These are phyloP conservation scores for Chaetomium sp. DNA, from an alignment of 2,329 filamentous ascomycete genomes.

Conservation along the genomic window DNA sequence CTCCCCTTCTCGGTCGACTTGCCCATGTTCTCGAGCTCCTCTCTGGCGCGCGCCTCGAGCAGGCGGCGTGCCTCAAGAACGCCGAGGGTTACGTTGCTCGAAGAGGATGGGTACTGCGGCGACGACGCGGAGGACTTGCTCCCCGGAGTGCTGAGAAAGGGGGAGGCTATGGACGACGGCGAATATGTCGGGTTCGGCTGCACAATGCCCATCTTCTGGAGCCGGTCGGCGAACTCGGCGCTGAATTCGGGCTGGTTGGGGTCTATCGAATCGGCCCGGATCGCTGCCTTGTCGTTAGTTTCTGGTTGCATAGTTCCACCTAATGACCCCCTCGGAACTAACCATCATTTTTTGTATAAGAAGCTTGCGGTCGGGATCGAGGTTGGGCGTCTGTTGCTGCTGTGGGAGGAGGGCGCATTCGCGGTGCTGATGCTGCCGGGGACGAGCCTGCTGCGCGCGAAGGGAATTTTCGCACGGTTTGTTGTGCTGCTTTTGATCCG, in stretches of 20 bases:
- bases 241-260: conserved; percentile 45
- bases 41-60: conserved; percentile 48
- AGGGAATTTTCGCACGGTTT: conserved; percentile 36
- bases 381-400: conserved; percentile 6
- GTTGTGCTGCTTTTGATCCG: conserved; percentile 33
- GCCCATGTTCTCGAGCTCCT: conserved; percentile 49
- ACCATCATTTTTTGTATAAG: conserved; percentile 36
- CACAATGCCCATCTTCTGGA: conserved; percentile 57
- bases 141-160: conserved; percentile 21
- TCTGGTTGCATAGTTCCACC: neutral
- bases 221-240: conserved; percentile 53
- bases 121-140: conserved; percentile 17
- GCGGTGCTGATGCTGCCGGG: conserved; percentile 19
- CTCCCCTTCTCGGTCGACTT: conserved; percentile 41
- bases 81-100: conserved; percentile 46
- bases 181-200: conserved; percentile 58
- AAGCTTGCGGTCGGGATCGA: conserved; percentile 26
- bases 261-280: conserved; percentile 45
- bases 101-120: conserved; percentile 26
- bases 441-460: conserved; percentile 35
- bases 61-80: conserved; percentile 53
- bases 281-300: conserved; percentile 39
- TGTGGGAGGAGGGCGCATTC: conserved; percentile 7
- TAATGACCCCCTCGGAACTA: neutral
- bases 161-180: conserved; percentile 49